Evolutionary conservation across 176 grass and related monocot species (phyloP).

Genomic region (Puccinellia tenuiflora): DNA sequence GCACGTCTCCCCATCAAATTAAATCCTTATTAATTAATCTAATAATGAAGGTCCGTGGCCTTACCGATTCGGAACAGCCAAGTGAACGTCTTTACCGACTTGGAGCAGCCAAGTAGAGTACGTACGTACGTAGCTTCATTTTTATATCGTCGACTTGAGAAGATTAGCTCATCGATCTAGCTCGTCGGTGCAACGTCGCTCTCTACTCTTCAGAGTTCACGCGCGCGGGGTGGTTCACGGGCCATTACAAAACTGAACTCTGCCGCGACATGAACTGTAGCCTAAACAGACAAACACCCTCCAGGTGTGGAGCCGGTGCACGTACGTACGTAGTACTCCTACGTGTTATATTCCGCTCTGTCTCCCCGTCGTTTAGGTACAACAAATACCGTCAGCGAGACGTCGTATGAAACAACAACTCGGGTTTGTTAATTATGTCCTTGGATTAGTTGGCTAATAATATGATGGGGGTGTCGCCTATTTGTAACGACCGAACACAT

Average conservation of each 20-base stretch:
- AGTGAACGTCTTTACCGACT: neutral
- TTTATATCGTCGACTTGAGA: neutral
- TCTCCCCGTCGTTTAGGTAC: slow-evolving; percentile 24
- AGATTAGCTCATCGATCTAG: neutral
- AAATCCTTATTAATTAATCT: neutral
- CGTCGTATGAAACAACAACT: neutral
- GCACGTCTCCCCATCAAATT: neutral
- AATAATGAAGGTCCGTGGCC: neutral
- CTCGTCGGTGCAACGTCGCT: slow-evolving; percentile 19
- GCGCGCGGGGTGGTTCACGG: neutral
- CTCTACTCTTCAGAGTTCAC: neutral
- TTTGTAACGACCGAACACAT: neutral
- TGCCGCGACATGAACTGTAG: neutral
- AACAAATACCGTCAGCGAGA: neutral
- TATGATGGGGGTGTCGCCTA: neutral
- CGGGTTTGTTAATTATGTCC: too few relatives aligned
- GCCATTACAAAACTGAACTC: neutral
- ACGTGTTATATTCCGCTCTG: slow-evolving; percentile 3
- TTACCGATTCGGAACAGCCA: slow-evolving; percentile 1
- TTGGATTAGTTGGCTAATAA: too few relatives aligned
- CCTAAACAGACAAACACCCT: slow-evolving; percentile 18
- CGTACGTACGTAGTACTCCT: neutral
- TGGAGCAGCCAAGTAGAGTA: neutral
- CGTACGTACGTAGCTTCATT: neutral
- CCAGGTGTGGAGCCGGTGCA: slow-evolving; percentile 28